Conservation (phyloP, 2,329 filamentous ascomycete species). For the Phoma herbarum region DNA sequence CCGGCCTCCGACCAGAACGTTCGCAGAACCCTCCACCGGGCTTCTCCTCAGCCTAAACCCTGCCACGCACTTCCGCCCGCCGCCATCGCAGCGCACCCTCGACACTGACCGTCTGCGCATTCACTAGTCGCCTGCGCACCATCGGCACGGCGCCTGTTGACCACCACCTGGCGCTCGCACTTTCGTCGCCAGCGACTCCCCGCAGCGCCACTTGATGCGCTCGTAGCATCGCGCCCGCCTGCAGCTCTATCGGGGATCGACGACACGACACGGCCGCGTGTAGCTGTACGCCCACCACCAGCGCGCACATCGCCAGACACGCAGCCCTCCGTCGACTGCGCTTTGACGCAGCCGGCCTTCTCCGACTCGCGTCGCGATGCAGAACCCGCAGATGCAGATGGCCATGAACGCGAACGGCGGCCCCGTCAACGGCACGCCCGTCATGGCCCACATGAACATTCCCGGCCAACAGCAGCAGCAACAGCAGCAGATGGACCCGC, state of each 20-base stretch:
- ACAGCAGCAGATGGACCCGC: slow-evolving; percentile 46
- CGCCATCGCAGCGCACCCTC: slow-evolving; percentile 25
- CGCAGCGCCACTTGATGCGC: slow-evolving; percentile 30
- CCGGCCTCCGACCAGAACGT: slow-evolving; percentile 11
- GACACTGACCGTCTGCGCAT: slow-evolving; percentile 13
- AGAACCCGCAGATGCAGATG: slow-evolving; percentile 69
- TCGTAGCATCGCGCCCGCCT: slow-evolving; percentile 13
- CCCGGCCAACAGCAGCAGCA: slow-evolving; percentile 46
- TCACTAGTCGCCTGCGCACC: slow-evolving; percentile 23
- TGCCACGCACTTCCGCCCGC: slow-evolving; percentile 24
- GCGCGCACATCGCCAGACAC: slow-evolving; percentile 9
- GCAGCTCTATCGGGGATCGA: slow-evolving; percentile 8
- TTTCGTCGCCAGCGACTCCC: slow-evolving; percentile 22
- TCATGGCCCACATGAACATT: slow-evolving; percentile 68
- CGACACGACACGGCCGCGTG: slow-evolving; percentile 14
- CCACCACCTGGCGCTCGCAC: slow-evolving; percentile 16
- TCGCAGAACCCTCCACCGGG: slow-evolving; percentile 8
- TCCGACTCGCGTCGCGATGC: slow-evolving; percentile 40
- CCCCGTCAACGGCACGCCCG: slow-evolving; percentile 70
- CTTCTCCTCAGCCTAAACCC: slow-evolving; percentile 22
- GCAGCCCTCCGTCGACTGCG: slow-evolving; percentile 7
- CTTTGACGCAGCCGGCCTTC: slow-evolving; percentile 26
- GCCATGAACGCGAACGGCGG: slow-evolving; percentile 70
- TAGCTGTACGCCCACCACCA: neutral
- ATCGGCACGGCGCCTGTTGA: slow-evolving; percentile 11